Base-by-base conservation (phyloP, 208 protist genomes). In the Phytomonas sp. region DNA sequence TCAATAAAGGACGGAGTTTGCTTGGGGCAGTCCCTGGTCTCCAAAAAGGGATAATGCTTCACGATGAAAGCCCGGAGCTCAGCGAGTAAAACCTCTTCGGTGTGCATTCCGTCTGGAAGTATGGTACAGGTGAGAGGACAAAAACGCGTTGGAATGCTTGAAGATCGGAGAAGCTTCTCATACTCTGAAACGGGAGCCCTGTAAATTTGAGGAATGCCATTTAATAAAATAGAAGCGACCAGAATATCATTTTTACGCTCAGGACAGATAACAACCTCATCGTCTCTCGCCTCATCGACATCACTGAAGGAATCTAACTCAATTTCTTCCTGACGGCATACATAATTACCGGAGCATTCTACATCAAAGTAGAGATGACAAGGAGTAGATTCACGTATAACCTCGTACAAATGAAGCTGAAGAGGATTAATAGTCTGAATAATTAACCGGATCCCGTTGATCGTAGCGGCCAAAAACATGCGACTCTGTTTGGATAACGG, bases 301-400 rank as follows among this genome's bases (percentile, higher is more conserved):
- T 0, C 2, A 31, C 30, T 37, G 4, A 72, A 70, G 36, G 72
- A 75, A 42, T 80, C 77, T 0, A 81, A 61, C 12, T 56, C 60
- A 30, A 75, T 59, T 6, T 78, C 62, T 10, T 52, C 60, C 29
- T 73, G 67, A 12, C 78, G 34, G 6, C 62, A 76, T 8, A 70
- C 70, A 61, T 74, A 76, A 63, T 95, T 75, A 4, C 19, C 60
- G 30, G 86, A 84, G 12, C 86, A 73, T 67, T 95, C 90, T n/a
- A 95, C 86, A 71, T 95, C 90, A n/a, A 95, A 79, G 72, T 91
- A 95, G 26, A 93, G 63, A 64, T 91, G 87, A 66, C 90, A 95
- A 1, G 82, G 82, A 5, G 63, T 30, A 3, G 71, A 72, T 49
- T 87, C 90, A 30, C 90, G 85, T 64, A 95, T 87, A 49, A 95